Percentiles rank a stretch among this genome's conserved stretches.
phyloP scores from a whole-genome alignment of 495 filamentous ascomycete genomes.

The Melanomma pulvis-pyrius region DNA sequence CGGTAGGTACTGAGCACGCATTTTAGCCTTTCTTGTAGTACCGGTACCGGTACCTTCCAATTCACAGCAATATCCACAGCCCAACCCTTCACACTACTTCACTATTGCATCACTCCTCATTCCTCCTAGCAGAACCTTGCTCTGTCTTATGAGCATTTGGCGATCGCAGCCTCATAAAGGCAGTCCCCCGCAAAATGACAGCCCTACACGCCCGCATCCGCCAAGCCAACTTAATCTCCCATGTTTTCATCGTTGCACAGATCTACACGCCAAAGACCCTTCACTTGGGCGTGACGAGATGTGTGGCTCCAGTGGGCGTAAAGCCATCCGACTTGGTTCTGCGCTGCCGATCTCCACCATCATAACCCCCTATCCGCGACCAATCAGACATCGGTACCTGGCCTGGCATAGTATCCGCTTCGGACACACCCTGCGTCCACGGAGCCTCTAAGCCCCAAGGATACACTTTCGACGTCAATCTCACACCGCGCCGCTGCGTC shows the following conservation, averaged over 20 bases:
- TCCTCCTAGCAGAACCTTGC: not conserved
- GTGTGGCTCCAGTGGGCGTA: conserved; percentile 19
- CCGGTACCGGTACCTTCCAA: no score
- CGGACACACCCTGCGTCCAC: conserved; percentile 5
- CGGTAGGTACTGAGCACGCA: no score
- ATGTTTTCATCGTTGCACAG: not conserved
- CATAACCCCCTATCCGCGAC: not conserved
- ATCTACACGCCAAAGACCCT: conserved; percentile 9
- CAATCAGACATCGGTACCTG: conserved; percentile 29
- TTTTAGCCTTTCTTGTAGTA: no score
- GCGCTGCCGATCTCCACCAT: conserved; percentile 27
- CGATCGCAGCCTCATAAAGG: conserved; percentile 20
- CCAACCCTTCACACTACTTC: not conserved
- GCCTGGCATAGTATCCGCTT: conserved; percentile 3
- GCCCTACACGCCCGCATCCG: conserved; percentile 12
- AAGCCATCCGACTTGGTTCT: conserved; percentile 31
- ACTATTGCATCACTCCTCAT: conserved; percentile 10
- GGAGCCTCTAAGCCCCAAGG: conserved; percentile 5
- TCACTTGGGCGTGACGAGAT: conserved; percentile 14
- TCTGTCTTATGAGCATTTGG: no score
- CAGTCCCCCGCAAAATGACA: conserved; percentile 21
- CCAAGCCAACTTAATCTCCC: not conserved
- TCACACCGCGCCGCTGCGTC: conserved; percentile 22
- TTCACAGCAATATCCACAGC: no score
- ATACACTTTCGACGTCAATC: conserved; percentile 5